Percentiles rank a stretch among this genome's conserved stretches.
Conservation (phyloP, 2,329 filamentous ascomycete species). For the Beauveria pseudobassiana region DNA sequence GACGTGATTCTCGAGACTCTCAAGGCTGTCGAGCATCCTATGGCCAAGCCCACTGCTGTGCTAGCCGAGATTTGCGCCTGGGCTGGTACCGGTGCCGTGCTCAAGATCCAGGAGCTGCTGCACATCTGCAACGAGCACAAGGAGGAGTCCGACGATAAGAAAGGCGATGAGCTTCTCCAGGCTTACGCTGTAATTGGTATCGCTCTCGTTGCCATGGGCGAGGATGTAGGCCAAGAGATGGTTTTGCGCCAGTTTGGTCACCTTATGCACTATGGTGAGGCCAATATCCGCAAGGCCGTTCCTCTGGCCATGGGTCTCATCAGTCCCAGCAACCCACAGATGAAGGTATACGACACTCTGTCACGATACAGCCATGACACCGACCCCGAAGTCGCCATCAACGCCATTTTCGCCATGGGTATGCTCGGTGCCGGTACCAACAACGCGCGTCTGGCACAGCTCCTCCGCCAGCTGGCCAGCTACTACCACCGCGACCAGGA, state of each 20-base stretch:
- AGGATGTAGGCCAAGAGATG: constrained; percentile 98
- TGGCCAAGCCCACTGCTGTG: constrained; percentile 91
- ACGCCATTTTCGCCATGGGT: constrained; percentile 98
- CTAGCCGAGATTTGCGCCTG: constrained; percentile 95
- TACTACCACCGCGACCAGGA: constrained; percentile 98
- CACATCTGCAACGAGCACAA: constrained; percentile 98
- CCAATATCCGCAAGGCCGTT: constrained; percentile 94
- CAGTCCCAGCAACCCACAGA: constrained; percentile 96
- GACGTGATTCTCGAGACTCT: constrained; percentile 94
- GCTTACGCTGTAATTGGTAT: constrained; percentile 93
- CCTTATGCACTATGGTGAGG: constrained; percentile 97
- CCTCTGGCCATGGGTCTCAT: constrained; percentile 94
- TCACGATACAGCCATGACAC: constrained; percentile 98
- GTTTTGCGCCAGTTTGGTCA: constrained; percentile 95
- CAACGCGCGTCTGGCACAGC: constrained; percentile 90
- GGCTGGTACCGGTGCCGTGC: constrained; percentile 92
- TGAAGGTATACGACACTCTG: constrained; percentile 98
- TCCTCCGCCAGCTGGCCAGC: constrained; percentile 88
- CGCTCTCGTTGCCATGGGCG: constrained; percentile 92
- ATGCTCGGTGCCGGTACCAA: constrained; percentile 94
- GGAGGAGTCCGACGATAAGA: constrained; percentile 89
- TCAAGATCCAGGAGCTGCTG: constrained; percentile 94
- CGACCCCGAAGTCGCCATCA: constrained; percentile 95
- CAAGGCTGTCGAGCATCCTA: constrained; percentile 93
- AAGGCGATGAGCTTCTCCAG: constrained; percentile 90